A percentile compares a stretch with the other conserved stretches of the same genome.
phyloP scores from a whole-genome alignment of 2,329 filamentous ascomycete genomes.

The Trichoderma sp. region DNA sequence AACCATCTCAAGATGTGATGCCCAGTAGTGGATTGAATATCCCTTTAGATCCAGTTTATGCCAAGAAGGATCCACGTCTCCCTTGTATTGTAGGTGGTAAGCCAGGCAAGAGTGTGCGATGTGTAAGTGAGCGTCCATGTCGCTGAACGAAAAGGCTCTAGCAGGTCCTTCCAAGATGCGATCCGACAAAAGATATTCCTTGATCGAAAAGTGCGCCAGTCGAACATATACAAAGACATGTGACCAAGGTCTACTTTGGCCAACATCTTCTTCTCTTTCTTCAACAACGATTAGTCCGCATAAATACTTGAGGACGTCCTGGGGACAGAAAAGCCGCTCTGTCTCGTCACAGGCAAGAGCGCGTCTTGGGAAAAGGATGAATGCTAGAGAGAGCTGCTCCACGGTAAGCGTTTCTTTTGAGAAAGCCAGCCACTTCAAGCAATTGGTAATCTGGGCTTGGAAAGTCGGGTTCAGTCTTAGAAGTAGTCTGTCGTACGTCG shows the following conservation, averaged over 20 bases:
- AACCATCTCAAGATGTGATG: not conserved
- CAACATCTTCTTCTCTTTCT: too few species aligned
- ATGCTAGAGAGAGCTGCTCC: too few species aligned
- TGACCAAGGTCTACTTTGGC: too few species aligned
- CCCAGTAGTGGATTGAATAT: not conserved
- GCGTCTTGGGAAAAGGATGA: too few species aligned
- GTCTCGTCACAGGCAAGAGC: too few species aligned
- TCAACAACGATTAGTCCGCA: not conserved
- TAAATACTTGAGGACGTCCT: conserved; percentile 9
- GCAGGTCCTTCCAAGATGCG: not conserved
- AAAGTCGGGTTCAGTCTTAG: not conserved
- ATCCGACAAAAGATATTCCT: conserved; percentile 18
- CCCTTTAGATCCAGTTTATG: too few species aligned
- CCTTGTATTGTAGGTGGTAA: not conserved
- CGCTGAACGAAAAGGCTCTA: not conserved
- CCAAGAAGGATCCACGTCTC: too few species aligned
- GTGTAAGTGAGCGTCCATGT: not conserved
- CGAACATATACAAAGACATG: too few species aligned
- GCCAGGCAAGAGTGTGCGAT: not conserved
- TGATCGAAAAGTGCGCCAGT: conserved; percentile 19
- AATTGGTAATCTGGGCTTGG: too few species aligned
- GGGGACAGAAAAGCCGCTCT: not conserved
- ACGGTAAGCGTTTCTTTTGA: not conserved
- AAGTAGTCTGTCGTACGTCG: conserved; percentile 19
- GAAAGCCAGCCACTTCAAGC: conserved; percentile 18